A percentile compares a stretch with the other conserved stretches of the same genome.
phyloP scores from a whole-genome alignment of 148 eudicot species.

The Fallopia convolvulus region DNA sequence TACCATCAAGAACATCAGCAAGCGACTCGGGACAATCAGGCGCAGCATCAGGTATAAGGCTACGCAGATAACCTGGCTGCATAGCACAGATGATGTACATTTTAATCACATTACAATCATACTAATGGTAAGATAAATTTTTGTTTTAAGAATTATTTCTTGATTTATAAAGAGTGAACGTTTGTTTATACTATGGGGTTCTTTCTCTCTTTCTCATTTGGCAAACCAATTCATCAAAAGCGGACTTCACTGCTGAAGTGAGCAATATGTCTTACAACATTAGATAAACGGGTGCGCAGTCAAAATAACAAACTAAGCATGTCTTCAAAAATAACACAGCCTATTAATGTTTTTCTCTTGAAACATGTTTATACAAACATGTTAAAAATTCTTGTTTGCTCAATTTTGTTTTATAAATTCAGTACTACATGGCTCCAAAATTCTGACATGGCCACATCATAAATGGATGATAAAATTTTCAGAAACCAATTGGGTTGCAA shows the following conservation, averaged over 20 bases:
- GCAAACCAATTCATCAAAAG: not conserved
- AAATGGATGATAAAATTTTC: not conserved
- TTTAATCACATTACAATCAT: not conserved
- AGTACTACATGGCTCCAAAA: not conserved
- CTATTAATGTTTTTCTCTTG: not conserved
- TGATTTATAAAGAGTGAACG: not conserved
- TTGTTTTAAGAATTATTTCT: not conserved
- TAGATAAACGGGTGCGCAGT: not conserved
- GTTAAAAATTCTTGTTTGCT: not conserved
- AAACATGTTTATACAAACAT: not conserved
- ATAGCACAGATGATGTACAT: slow-evolving; percentile 10
- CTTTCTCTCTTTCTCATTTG: not conserved
- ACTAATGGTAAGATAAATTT: not conserved
- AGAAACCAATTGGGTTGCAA: not conserved
- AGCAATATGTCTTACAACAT: not conserved
- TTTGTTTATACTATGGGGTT: not conserved
- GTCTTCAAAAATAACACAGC: not conserved
- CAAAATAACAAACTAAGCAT: not conserved
- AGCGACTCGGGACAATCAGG: slow-evolving; percentile 67
- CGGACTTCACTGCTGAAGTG: not conserved
- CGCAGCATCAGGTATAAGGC: slow-evolving; percentile 74
- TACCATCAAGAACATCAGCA: slow-evolving; percentile 75
- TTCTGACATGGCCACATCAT: not conserved
- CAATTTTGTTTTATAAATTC: too few species aligned
- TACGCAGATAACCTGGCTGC: slow-evolving; percentile 89